A percentile compares a stretch with the other conserved stretches of the same genome.
phyloP scores from a whole-genome alignment of 495 filamentous ascomycete species.

The Rusavskia elegans region DNA sequence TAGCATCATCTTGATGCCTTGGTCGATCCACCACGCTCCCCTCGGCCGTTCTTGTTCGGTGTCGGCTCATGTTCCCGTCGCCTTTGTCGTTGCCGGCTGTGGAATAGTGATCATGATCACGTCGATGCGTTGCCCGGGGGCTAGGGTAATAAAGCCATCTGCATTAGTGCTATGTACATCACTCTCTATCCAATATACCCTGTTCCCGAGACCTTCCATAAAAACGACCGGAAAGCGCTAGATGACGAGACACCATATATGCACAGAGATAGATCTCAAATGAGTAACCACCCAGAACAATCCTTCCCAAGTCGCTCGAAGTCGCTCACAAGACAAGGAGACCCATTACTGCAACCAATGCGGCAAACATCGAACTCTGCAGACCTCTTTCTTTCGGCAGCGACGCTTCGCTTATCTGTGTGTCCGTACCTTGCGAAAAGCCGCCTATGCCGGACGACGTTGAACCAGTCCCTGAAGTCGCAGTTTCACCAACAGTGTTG shows the following conservation, averaged over 20 bases:
- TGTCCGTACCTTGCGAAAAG: constrained; percentile 16
- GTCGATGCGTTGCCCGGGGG: background rate
- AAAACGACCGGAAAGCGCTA: constrained; percentile 10
- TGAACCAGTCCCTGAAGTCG: constrained; percentile 8
- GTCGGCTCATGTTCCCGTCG: too few relatives aligned
- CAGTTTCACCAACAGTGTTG: constrained; percentile 6
- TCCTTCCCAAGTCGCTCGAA: background rate
- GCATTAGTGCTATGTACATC: background rate
- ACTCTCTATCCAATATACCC: background rate
- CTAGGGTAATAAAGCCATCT: background rate
- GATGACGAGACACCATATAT: constrained; percentile 9
- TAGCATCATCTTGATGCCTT: background rate
- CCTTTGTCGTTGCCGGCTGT: too few relatives aligned
- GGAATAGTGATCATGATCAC: background rate
- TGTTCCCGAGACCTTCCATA: background rate
- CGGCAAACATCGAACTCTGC: constrained; percentile 38
- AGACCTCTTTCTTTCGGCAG: constrained; percentile 29
- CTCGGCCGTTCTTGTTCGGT: too few relatives aligned
- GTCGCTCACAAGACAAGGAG: constrained; percentile 34
- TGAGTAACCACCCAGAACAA: background rate
- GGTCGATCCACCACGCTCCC: too few relatives aligned
- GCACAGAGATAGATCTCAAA: constrained; percentile 6
- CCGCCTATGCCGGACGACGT: constrained; percentile 13
- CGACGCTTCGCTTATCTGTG: constrained; percentile 20
- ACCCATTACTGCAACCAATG: constrained; percentile 37